Evolutionary conservation across 805 yeast species (phyloP).

Genomic region (Candida insectalens): DNA sequence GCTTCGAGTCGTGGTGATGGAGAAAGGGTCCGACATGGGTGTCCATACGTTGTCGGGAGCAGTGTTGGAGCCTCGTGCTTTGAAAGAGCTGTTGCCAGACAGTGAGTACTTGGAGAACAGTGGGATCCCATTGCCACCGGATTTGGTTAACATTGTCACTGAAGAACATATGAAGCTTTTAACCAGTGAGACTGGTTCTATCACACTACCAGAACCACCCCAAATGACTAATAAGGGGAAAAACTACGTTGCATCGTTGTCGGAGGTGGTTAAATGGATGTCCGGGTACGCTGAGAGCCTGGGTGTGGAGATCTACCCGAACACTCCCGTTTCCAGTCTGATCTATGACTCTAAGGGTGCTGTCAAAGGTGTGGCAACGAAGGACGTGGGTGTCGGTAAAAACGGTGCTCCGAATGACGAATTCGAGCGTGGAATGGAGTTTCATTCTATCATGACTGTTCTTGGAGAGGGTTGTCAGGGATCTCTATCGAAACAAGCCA

Average conservation of each 20-base stretch:
- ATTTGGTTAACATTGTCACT: conserved; percentile 64
- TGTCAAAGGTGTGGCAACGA: conserved; percentile 87
- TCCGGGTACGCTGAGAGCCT: conserved; percentile 85
- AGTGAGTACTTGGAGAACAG: conserved; percentile 43
- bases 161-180: conserved; percentile 66
- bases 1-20: conserved; percentile 78
- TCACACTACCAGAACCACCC: conserved; percentile 88
- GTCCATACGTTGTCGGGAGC: conserved; percentile 91
- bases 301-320: conserved; percentile 91
- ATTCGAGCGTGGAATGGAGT: conserved; percentile 97
- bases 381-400: conserved; percentile 79
- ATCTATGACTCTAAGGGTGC: conserved; percentile 51
- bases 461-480: conserved; percentile 99
- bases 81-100: conserved; percentile 75
- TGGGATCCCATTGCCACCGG: conserved; percentile 72
- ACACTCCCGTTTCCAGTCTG: conserved; percentile 76
- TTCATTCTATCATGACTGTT: conserved; percentile 81
- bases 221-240: conserved; percentile 73
- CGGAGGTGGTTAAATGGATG: conserved; percentile 71
- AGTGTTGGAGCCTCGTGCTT: conserved; percentile 81
- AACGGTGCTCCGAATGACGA: conserved; percentile 67
- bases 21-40: conserved; percentile 90
- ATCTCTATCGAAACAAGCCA: conserved; percentile 71
- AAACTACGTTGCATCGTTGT: conserved; percentile 79
- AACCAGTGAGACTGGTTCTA: conserved; percentile 39